These are phyloP conservation scores for Vitis cinerea DNA, from an alignment of 164 flowering plant genomes.

Conservation along the genomic window DNA sequence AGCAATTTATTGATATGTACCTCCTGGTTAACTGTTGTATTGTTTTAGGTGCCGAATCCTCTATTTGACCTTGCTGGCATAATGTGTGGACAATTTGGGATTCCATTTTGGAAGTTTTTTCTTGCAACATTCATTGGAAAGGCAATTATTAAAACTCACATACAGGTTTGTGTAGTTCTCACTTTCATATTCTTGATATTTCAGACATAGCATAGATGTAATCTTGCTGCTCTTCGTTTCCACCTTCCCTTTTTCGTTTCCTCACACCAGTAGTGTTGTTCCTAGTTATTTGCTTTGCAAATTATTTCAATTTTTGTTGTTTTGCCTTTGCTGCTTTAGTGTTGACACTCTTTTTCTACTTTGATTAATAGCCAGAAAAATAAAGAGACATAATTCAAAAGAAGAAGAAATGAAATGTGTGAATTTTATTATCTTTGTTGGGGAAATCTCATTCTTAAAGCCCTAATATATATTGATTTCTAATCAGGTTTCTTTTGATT, in stretches of 20 bases:
- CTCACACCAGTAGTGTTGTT: too few species aligned
- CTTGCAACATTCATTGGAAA: conserved; percentile 89
- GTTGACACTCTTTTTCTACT: too few species aligned
- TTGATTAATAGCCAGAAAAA: background rate
- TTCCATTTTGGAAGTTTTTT: conserved; percentile 94
- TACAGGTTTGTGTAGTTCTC: conserved; percentile 63
- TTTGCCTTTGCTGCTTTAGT: too few species aligned
- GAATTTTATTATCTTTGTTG: background rate
- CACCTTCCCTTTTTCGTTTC: background rate
- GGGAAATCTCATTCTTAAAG: background rate
- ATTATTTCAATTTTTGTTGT: too few species aligned
- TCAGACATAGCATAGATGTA: too few species aligned
- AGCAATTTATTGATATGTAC: background rate
- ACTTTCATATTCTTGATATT: background rate
- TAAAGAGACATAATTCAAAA: too few species aligned
- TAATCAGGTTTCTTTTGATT: conserved; percentile 11
- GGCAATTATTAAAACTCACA: conserved; percentile 91
- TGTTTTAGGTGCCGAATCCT: conserved; percentile 92
- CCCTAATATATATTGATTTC: background rate
- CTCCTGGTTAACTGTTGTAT: conserved; percentile 8
- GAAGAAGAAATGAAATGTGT: background rate
- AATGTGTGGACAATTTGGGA: conserved; percentile 98
- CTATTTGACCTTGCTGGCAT: conserved; percentile 99
- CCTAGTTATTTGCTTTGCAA: too few species aligned
- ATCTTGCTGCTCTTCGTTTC: background rate